Conservation (phyloP, 352 stramenopile species). For the Phytophthora palmivora region DNA sequence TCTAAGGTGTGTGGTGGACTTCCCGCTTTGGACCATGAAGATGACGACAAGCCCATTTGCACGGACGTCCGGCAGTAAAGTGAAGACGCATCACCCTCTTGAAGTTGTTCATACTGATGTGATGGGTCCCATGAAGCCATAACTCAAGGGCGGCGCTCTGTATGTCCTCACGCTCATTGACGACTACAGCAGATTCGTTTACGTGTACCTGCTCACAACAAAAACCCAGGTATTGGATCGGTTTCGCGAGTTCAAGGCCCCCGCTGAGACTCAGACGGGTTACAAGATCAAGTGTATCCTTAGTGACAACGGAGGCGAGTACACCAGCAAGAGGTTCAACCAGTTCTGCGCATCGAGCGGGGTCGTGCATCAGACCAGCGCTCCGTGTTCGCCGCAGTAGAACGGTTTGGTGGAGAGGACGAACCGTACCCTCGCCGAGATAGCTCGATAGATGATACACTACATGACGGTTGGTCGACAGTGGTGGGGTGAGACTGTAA, state of each 20-base stretch:
- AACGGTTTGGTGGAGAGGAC: conserved; percentile 24
- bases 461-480: conserved; percentile 10
- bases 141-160: neutral
- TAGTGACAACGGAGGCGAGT: conserved; percentile 35
- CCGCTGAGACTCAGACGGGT: conserved; percentile 13
- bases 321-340: conserved; percentile 14
- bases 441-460: conserved; percentile 11
- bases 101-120: conserved; percentile 4
- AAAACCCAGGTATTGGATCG: conserved; percentile 8
- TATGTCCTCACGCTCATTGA: conserved; percentile 24
- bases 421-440: conserved; percentile 17
- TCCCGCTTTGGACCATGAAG: too few relatives aligned
- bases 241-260: neutral
- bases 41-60: neutral
- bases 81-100: neutral
- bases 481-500: conserved; percentile 11
- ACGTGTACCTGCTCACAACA: conserved; percentile 13
- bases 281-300: conserved; percentile 10
- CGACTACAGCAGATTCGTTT: conserved; percentile 20
- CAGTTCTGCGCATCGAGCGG: conserved; percentile 10
- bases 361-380: conserved; percentile 20
- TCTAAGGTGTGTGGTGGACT: too few relatives aligned
- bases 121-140: conserved; percentile 3
- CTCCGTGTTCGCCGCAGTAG: conserved; percentile 13
- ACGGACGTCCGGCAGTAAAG: neutral